Evolutionary conservation across 495 filamentous ascomycete species (phyloP).

Genomic region (Chaetomium cochliodes): DNA sequence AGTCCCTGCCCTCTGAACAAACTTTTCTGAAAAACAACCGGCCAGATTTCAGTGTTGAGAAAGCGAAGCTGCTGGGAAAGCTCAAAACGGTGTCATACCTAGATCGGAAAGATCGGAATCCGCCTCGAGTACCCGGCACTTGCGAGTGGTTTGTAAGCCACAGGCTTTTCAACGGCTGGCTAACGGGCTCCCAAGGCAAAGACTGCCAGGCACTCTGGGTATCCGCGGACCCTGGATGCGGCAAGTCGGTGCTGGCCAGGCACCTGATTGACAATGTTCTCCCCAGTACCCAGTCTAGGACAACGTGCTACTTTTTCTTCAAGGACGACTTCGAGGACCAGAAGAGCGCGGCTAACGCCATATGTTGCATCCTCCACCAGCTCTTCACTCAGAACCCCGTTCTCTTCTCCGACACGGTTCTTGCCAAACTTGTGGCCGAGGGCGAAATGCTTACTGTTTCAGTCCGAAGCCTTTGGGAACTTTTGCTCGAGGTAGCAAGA

Average conservation of each 20-base stretch:
- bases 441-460: not conserved
- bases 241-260: conserved; percentile 54
- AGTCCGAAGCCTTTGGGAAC: not conserved
- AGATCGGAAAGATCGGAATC: conserved; percentile 45
- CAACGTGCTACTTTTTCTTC: conserved; percentile 58
- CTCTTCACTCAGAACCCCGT: conserved; percentile 38
- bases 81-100: conserved; percentile 33
- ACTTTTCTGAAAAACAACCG: not conserved
- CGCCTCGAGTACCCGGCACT: conserved; percentile 37
- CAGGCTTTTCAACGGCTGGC: conserved; percentile 38
- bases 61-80: conserved; percentile 18
- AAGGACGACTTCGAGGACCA: conserved; percentile 53
- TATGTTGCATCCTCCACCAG: conserved; percentile 51
- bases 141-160: conserved; percentile 46
- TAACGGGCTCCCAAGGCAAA: conserved; percentile 14
- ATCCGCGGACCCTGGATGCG: conserved; percentile 56
- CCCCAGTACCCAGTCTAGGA: conserved; percentile 23
- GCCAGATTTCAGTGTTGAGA: not conserved
- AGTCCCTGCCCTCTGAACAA: too few relatives aligned
- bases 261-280: conserved; percentile 44
- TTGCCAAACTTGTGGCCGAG: conserved; percentile 16
- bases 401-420: conserved; percentile 36
- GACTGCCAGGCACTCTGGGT: conserved; percentile 44
- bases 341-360: conserved; percentile 39
- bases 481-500: conserved; percentile 13